A percentile compares a stretch with the other conserved stretches of the same genome.
Conservation (phyloP, 2,329 filamentous ascomycete species). For the Talaromyces verruculosus region DNA sequence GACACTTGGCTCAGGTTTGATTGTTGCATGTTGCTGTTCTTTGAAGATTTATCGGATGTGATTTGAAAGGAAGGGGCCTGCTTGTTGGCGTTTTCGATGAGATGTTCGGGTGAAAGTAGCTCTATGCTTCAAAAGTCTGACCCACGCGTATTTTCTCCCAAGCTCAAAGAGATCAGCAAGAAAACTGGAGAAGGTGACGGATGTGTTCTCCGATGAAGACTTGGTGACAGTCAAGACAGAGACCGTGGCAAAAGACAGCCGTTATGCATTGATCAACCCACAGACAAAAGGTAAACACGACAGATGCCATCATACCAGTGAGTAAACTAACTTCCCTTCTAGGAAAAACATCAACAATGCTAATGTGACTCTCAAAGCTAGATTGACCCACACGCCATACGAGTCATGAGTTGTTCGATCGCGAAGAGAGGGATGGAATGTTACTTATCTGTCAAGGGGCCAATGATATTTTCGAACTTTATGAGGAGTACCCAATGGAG, state of each 20-base stretch:
- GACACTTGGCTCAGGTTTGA: conserved; percentile 2
- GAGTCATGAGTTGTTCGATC: background rate
- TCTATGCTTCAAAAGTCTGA: background rate
- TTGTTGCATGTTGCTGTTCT: conserved; percentile 11
- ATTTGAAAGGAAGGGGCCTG: background rate
- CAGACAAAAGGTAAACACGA: background rate
- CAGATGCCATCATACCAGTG: background rate
- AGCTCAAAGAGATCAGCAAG: background rate
- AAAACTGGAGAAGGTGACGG: background rate
- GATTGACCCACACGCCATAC: background rate
- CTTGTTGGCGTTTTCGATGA: background rate
- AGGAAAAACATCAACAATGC: conserved; percentile 13
- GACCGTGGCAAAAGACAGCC: background rate
- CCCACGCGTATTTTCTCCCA: background rate
- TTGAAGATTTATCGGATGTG: background rate
- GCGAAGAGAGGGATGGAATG: conserved; percentile 13
- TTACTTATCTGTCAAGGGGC: background rate
- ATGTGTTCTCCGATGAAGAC: background rate
- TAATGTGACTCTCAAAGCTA: background rate
- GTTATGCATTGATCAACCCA: background rate
- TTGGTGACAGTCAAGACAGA: background rate
- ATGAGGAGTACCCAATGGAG: background rate
- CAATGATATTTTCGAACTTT: background rate
- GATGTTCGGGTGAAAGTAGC: background rate
- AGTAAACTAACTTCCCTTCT: conserved; percentile 16